Base-by-base conservation (phyloP, 2,329 filamentous ascomycete species). In the Didymella pomorum region DNA sequence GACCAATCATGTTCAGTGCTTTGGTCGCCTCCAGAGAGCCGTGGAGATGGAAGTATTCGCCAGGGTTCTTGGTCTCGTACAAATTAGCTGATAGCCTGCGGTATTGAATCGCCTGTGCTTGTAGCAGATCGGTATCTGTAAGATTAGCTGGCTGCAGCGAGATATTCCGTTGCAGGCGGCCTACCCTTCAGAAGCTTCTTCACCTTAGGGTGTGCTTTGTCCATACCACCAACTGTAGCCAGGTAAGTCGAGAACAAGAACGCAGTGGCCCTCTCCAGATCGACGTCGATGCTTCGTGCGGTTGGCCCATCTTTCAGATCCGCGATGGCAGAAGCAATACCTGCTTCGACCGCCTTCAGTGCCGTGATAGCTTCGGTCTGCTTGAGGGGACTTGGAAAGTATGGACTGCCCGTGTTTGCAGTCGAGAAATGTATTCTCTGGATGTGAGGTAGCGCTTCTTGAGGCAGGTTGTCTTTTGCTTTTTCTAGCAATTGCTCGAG, bases 31-130 rank as follows among this genome's bases (percentile, higher is more conserved):
- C 89, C 0, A 92, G 77, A 0, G 89, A 92, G 43, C 89, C 89
- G 71, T 92, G 89, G 25, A 92, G 89, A 68, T 92, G 89, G 70
- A 90, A 92, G 68, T 86, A 92, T 69, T 88, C 82, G n/a, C 84
- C 85, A 1, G 81, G 77, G n/a, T 81, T 82, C 71, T 86, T 87
- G 9, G 89, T 91, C 67, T 84, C 81, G 76, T 91, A 92, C 1
- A 92, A 77, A 60, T 91, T 91, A 14, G 89, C 89, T 11, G 89
- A 90, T 75, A 92, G 82, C 60, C 89, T 86, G 10, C 89, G 85
- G 70, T 92, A 92, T 7, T 86, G 79, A 61, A 87, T 86, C 2
- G 89, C 90, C 71, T 92, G 90, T 1, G 90, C 90, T 60, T 84
- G 79, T 5, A 90, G 78, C 21, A 92, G 76, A 74, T 92, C 90